Evolutionary conservation across 2,329 filamentous ascomycete species (phyloP).

Genomic region (Parastagonospora nodorum): DNA sequence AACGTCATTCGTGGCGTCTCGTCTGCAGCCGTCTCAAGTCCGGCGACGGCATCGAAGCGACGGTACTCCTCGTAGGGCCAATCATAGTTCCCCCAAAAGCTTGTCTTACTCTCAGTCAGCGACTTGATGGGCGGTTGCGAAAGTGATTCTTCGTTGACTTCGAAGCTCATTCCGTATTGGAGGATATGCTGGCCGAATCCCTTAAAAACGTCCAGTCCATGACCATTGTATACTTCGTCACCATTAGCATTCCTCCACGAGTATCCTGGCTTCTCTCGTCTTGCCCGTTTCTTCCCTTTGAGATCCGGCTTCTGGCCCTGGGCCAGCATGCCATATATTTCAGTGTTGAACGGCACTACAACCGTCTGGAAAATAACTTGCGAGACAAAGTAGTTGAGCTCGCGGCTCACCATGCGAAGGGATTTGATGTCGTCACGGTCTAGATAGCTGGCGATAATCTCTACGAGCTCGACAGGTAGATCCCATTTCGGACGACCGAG

Average conservation of each 20-base stretch:
- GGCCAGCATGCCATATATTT: slow-evolving; percentile 63
- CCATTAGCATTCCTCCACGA: slow-evolving; percentile 51
- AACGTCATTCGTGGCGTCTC: slow-evolving; percentile 65
- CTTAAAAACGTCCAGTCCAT: slow-evolving; percentile 66
- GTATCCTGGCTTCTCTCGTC: slow-evolving; percentile 31
- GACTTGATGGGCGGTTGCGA: slow-evolving; percentile 61
- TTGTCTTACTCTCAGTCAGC: slow-evolving; percentile 58
- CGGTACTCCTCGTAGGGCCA: slow-evolving; percentile 67
- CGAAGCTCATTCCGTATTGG: slow-evolving; percentile 70
- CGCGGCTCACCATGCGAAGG: slow-evolving; percentile 65
- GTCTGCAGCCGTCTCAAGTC: slow-evolving; percentile 67
- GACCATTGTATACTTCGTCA: slow-evolving; percentile 57
- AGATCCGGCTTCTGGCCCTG: slow-evolving; percentile 41
- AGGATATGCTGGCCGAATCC: slow-evolving; percentile 65
- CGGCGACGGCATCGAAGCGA: slow-evolving; percentile 63
- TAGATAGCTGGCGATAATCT: slow-evolving; percentile 60
- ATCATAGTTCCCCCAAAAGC: slow-evolving; percentile 68
- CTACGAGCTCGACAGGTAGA: slow-evolving; percentile 68
- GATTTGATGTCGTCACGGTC: slow-evolving; percentile 63
- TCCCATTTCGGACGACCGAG: slow-evolving; percentile 46
- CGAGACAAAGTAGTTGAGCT: slow-evolving; percentile 64
- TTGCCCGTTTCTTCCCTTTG: slow-evolving; percentile 44
- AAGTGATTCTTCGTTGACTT: slow-evolving; percentile 63
- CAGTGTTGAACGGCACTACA: slow-evolving; percentile 68
- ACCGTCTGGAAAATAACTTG: slow-evolving; percentile 65